Evolutionary conservation across 176 grass and related monocot species (phyloP).

Genomic region (Echinochloa phyllopogon): DNA sequence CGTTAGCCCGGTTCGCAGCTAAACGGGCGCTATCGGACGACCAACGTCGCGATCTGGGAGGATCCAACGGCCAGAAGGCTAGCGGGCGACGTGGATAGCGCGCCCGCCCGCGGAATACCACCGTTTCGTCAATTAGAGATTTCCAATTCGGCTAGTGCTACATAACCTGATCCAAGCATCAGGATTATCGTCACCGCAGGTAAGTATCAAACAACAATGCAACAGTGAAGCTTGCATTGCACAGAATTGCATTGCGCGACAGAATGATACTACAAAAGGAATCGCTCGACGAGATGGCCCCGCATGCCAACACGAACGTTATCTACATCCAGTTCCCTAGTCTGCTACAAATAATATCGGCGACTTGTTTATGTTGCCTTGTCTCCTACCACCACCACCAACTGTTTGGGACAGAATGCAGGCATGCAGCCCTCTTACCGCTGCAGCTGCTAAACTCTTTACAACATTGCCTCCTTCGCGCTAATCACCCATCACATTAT

Average conservation of each 20-base stretch:
- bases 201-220: constrained; percentile 7
- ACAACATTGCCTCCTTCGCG: neutral
- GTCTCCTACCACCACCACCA: neutral
- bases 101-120: too few relatives aligned
- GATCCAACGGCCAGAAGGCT: too few relatives aligned
- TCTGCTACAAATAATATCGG: neutral
- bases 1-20: too few relatives aligned
- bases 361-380: neutral
- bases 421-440: neutral
- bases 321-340: neutral
- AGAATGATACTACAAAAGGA: neutral
- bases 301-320: neutral
- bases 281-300: neutral
- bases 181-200: neutral
- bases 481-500: constrained; percentile 2
- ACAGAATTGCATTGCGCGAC: neutral
- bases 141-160: neutral
- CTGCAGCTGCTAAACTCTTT: neutral
- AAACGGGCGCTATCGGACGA: too few relatives aligned
- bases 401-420: neutral
- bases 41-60: too few relatives aligned
- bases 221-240: neutral
- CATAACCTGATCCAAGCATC: neutral
- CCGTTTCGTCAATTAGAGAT: too few relatives aligned
- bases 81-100: too few relatives aligned